Conservation (phyloP, 2,329 filamentous ascomycete genomes). For the Xylaria sp. region DNA sequence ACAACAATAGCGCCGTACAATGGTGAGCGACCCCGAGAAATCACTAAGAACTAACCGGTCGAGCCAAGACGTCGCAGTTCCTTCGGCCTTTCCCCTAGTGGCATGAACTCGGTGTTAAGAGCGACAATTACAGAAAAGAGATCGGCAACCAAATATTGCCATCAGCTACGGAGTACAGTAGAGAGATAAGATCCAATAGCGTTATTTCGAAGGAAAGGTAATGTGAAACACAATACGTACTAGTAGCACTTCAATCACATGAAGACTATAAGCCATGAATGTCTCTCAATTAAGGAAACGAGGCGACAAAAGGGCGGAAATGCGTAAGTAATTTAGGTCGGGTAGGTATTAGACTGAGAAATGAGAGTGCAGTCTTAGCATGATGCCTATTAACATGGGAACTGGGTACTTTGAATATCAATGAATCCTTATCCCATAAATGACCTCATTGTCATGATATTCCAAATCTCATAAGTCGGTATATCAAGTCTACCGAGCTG, state of each 20-base stretch:
- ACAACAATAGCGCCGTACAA: not conserved
- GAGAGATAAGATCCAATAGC: slow-evolving; percentile 4
- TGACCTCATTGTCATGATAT: not conserved
- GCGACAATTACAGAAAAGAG: slow-evolving; percentile 5
- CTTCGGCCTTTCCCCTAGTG: slow-evolving; percentile 23
- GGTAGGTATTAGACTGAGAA: not conserved
- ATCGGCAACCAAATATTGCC: slow-evolving; percentile 22
- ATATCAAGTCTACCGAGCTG: not conserved
- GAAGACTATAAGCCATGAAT: not conserved
- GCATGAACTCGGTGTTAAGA: slow-evolving; percentile 11
- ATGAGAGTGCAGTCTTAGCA: not conserved
- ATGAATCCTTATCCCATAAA: slow-evolving; percentile 9
- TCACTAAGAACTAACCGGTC: not conserved
- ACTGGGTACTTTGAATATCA: not conserved
- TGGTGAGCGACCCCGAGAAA: not conserved
- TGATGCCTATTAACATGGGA: slow-evolving; percentile 1
- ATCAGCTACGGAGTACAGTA: too few species aligned
- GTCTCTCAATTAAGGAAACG: not conserved
- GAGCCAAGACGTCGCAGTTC: slow-evolving; percentile 22
- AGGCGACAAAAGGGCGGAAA: not conserved
- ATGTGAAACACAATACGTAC: not conserved
- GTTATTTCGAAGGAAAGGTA: not conserved
- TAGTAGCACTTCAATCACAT: too few species aligned
- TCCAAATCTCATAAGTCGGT: slow-evolving; percentile 1
- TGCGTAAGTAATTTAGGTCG: not conserved